Conservation (phyloP, 495 filamentous ascomycete genomes). For the Cairneyella variabilis region DNA sequence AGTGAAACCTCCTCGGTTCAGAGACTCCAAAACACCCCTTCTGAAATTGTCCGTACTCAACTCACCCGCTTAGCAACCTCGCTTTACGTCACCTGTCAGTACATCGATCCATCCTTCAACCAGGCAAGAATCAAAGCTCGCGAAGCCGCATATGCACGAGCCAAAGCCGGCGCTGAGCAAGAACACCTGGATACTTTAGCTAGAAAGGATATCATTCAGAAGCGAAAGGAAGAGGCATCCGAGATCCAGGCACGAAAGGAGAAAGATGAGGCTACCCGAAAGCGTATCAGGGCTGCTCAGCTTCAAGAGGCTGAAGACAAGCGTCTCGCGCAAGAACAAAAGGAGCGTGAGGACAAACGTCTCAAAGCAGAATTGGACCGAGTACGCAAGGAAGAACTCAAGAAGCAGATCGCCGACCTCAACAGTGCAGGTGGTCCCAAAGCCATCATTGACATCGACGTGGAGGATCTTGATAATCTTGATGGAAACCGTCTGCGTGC, state of each 20-base stretch:
- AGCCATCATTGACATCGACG: slow-evolving; percentile 79
- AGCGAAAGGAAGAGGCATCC: slow-evolving; percentile 91
- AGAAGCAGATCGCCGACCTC: slow-evolving; percentile 93
- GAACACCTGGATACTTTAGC: slow-evolving; percentile 88
- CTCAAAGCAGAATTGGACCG: slow-evolving; percentile 85
- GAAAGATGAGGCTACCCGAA: slow-evolving; percentile 85
- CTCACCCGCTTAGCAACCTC: slow-evolving; percentile 87
- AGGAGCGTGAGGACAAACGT: slow-evolving; percentile 83
- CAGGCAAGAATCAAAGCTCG: slow-evolving; percentile 73
- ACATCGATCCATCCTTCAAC: slow-evolving; percentile 87
- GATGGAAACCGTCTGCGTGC: slow-evolving; percentile 86
- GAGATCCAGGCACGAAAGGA: slow-evolving; percentile 80
- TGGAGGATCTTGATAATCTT: slow-evolving; percentile 70
- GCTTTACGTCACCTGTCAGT: slow-evolving; percentile 87
- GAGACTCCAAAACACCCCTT: slow-evolving; percentile 92
- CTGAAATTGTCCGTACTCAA: slow-evolving; percentile 95
- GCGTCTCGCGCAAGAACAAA: slow-evolving; percentile 85
- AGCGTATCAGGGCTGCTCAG: slow-evolving; percentile 77
- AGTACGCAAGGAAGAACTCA: slow-evolving; percentile 88
- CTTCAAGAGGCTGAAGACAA: slow-evolving; percentile 81
- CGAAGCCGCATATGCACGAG: slow-evolving; percentile 72
- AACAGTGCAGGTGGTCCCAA: slow-evolving; percentile 76
- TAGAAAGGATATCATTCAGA: slow-evolving; percentile 86
- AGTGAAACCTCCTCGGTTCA: slow-evolving; percentile 81
- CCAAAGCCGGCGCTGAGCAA: slow-evolving; percentile 80